Evolutionary conservation across 2,329 filamentous ascomycete genomes (phyloP), one percentile per base, ranked within the genome.

Genomic region (Fusarium sp.): DNA sequence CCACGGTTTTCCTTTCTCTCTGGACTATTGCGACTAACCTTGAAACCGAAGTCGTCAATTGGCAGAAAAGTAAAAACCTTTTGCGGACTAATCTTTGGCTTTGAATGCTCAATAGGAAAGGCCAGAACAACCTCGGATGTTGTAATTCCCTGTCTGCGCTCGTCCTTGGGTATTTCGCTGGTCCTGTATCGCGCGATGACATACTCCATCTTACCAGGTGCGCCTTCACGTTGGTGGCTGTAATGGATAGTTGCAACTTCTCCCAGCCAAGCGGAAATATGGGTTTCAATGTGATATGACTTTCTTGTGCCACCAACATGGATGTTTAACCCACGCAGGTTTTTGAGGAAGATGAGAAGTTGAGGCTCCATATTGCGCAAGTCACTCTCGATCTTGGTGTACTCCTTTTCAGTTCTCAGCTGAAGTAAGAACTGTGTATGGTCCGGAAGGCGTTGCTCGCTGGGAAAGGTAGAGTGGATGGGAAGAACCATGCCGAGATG

Each of bases 291-390:
- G 1, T 12, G 33, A 25, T 57, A 27, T 1, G 33, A 35, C 2
- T 37, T 37, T 12, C 12, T 8, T 1, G 2, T 15, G 20, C 27
- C 1, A 0, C 14, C 8, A 17, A 30, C n/a, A 0, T 38, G n/a
- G 0, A 57, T 37, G 2, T 35, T 17, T 1, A 57, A 25, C 0
- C 3, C n/a, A 4, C 20, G 14, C 1, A 57, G 54, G 2, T 25
- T 37, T 27, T 32, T 35, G 5, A 57, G 54, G 9, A 57, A 57
- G 0, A 57, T 37, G 20, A 57, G 32, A 20, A 57, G 20, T 14
- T 57, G n/a, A 25, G 54, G 54, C n/a, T 57, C 54, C 3, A 57
- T 1, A 4, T 8, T 57, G n/a, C 2, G 32, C 1, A 57, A 2
- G 2, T 57, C 54, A 27, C 0, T 0, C 33, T 57, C 11, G 0